phyloP scores from a whole-genome alignment of 495 filamentous ascomycete genomes.

The Daldinia decipiens region DNA sequence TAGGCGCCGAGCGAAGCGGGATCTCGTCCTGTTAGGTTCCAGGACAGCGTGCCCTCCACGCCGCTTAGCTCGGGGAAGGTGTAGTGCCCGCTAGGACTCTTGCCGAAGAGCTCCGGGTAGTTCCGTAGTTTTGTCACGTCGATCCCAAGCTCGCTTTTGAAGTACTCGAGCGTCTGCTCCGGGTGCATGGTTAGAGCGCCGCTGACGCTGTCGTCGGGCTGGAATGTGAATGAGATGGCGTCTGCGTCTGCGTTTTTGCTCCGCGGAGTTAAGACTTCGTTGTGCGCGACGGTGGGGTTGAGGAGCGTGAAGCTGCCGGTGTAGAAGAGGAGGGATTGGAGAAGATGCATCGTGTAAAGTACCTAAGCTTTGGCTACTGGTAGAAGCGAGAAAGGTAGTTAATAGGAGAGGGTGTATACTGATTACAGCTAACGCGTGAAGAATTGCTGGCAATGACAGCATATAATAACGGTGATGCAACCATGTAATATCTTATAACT shows the following conservation, averaged over 20 bases:
- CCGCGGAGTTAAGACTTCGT: background rate
- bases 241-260: constrained; percentile 14
- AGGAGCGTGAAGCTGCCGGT: constrained; percentile 2
- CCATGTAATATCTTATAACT: background rate
- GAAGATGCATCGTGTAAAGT: constrained; percentile 9
- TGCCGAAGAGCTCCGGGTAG: constrained; percentile 16
- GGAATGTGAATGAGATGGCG: constrained; percentile 45
- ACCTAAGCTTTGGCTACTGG: too few species aligned
- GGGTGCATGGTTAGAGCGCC: constrained; percentile 5
- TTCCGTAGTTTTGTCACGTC: constrained; percentile 16
- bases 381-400: too few species aligned
- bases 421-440: background rate
- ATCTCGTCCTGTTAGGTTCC: background rate
- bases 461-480: background rate
- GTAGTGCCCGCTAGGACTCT: background rate
- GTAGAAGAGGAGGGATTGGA: constrained; percentile 3
- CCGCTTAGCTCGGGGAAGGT: constrained; percentile 24
- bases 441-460: background rate
- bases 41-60: constrained; percentile 19
- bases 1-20: background rate
- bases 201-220: constrained; percentile 39
- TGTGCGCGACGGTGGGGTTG: constrained; percentile 40
- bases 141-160: constrained; percentile 17
- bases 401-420: background rate
- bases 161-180: constrained; percentile 6